Evolutionary conservation across 2,329 filamentous ascomycete species (phyloP).

Genomic region (Fusarium pininemorale): DNA sequence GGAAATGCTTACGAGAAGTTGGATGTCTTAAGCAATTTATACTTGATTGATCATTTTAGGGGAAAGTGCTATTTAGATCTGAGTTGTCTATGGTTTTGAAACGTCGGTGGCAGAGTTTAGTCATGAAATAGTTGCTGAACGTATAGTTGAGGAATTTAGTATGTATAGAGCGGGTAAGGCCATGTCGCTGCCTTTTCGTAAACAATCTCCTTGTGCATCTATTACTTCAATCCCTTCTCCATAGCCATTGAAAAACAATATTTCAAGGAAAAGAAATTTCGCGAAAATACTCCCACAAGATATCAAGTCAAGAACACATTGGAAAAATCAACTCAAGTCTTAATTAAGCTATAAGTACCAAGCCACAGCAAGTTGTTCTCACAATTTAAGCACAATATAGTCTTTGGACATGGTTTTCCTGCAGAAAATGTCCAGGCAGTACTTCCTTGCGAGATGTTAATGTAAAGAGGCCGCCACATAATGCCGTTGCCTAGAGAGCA

Average conservation of each 20-base stretch:
- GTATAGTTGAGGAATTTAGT: too few species aligned
- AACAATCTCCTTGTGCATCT: background rate
- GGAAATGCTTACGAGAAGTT: background rate
- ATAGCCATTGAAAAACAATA: too few species aligned
- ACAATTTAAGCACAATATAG: background rate
- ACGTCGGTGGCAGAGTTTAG: too few species aligned
- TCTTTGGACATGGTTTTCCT: background rate
- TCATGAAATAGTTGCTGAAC: background rate
- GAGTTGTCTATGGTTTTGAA: background rate
- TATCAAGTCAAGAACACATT: too few species aligned
- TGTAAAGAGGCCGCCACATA: background rate
- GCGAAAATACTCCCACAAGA: background rate
- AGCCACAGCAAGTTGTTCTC: background rate
- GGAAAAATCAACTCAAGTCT: background rate
- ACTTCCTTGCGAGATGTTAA: background rate
- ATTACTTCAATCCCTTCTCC: too few species aligned
- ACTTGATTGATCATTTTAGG: too few species aligned
- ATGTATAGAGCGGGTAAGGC: too few species aligned
- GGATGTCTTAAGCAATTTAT: too few species aligned
- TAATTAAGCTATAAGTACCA: background rate
- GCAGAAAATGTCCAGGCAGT: background rate
- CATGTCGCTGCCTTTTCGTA: background rate
- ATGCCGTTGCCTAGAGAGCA: background rate
- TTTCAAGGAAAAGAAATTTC: background rate
- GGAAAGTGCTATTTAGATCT: accelerated